Conservation (phyloP, 2,329 filamentous ascomycete species). For the Drechmeria coniospora region DNA sequence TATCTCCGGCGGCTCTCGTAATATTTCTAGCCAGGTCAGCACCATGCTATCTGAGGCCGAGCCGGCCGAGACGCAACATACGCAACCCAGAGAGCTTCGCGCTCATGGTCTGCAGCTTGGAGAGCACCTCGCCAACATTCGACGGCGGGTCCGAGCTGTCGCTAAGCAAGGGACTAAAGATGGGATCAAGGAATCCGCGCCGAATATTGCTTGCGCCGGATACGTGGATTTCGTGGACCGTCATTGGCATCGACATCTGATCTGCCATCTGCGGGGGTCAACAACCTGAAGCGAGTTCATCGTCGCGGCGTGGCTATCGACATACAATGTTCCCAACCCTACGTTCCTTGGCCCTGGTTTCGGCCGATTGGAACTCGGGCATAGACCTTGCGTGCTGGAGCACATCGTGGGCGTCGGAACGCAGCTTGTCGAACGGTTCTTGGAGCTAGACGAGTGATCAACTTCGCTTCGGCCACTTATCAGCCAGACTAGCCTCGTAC, state of each 20-base stretch:
- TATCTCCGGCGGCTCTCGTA: slow-evolving; percentile 67
- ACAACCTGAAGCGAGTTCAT: too few relatives aligned
- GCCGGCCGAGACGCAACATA: slow-evolving; percentile 28
- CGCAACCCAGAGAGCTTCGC: slow-evolving; percentile 69
- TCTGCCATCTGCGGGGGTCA: slow-evolving; percentile 30
- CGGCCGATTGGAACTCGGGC: slow-evolving; percentile 18
- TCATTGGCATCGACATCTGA: slow-evolving; percentile 76
- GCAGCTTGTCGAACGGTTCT: slow-evolving; percentile 24
- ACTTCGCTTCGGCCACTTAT: too few relatives aligned
- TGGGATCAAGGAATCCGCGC: slow-evolving; percentile 62
- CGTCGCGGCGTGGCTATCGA: background rate
- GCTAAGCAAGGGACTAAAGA: slow-evolving; percentile 65
- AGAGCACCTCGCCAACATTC: slow-evolving; percentile 66
- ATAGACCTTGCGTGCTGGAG: slow-evolving; percentile 23
- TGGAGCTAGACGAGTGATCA: slow-evolving; percentile 14
- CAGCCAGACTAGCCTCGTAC: too few relatives aligned
- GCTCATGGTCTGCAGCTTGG: slow-evolving; percentile 53
- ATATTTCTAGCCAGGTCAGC: slow-evolving; percentile 49
- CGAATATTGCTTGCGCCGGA: slow-evolving; percentile 76
- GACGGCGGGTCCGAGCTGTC: slow-evolving; percentile 51
- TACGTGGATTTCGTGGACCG: slow-evolving; percentile 72
- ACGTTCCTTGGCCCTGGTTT: slow-evolving; percentile 24
- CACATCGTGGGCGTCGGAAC: slow-evolving; percentile 20
- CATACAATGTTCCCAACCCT: slow-evolving; percentile 22
- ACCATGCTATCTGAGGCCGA: slow-evolving; percentile 8